These are phyloP conservation scores for Hypoxylon sp. DNA, from an alignment of 2,329 filamentous ascomycete genomes.

Conservation along the genomic window DNA sequence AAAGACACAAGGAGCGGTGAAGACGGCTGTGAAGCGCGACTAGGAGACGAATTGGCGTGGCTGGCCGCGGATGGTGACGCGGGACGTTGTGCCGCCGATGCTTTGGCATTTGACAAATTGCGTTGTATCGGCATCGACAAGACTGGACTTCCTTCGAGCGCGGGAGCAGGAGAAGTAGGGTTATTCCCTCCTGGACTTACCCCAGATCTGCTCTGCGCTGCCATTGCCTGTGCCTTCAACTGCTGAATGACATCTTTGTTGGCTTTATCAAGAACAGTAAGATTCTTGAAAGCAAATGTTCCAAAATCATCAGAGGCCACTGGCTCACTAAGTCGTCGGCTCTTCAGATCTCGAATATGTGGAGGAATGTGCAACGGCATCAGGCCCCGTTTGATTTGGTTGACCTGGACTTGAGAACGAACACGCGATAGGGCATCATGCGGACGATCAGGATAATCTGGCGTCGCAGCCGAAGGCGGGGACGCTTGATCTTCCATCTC, in stretches of 20 bases:
- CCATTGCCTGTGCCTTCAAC: conserved; percentile 90
- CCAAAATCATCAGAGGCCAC: conserved; percentile 93
- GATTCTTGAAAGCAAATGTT: conserved; percentile 95
- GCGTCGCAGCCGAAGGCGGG: conserved; percentile 78
- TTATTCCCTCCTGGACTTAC: conserved; percentile 62
- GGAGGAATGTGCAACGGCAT: conserved; percentile 98
- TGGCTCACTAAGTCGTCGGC: conserved; percentile 90
- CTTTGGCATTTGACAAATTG: conserved; percentile 86
- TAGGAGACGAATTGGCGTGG: conserved; percentile 89
- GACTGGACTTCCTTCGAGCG: conserved; percentile 87
- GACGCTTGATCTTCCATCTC: conserved; percentile 92
- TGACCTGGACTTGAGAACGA: conserved; percentile 79
- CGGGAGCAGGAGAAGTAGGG: conserved; percentile 73
- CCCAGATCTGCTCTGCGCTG: conserved; percentile 69
- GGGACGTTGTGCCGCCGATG: conserved; percentile 74
- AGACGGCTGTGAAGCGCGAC: conserved; percentile 81
- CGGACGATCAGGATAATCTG: conserved; percentile 88
- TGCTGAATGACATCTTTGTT: conserved; percentile 99
- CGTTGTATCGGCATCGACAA: conserved; percentile 84
- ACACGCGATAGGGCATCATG: conserved; percentile 95
- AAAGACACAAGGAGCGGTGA: conserved; percentile 98
- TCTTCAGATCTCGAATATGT: conserved; percentile 92
- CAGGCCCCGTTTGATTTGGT: conserved; percentile 87
- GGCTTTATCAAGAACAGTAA: conserved; percentile 95
- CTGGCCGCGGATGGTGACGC: conserved; percentile 87